Conservation (phyloP, 2,329 filamentous ascomycete genomes). For the Dothidotthia symphoricarpi region DNA sequence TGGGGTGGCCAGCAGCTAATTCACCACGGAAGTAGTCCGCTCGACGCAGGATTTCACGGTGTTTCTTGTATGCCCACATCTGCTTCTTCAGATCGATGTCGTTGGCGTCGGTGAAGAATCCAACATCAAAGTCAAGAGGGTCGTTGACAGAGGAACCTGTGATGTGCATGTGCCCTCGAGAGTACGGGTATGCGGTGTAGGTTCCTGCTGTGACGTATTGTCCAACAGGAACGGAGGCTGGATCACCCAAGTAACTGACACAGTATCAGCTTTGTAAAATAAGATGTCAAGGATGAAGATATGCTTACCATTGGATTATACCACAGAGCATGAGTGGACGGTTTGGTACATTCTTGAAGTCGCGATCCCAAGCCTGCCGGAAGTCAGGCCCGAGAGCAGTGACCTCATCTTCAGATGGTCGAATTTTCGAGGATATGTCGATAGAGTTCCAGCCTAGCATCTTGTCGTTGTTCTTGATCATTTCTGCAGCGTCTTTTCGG, state of each 20-base stretch:
- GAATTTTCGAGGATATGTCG: conserved; percentile 57
- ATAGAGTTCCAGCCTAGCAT: conserved; percentile 59
- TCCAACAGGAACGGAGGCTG: conserved; percentile 35
- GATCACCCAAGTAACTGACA: conserved; percentile 32
- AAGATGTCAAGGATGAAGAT: background rate
- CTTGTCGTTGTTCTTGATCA: conserved; percentile 50
- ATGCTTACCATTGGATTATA: conserved; percentile 38
- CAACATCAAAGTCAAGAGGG: conserved; percentile 56
- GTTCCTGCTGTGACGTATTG: conserved; percentile 55
- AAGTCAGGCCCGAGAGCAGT: conserved; percentile 55
- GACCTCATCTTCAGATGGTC: conserved; percentile 55
- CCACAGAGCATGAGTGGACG: conserved; percentile 52
- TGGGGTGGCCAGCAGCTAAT: conserved; percentile 40
- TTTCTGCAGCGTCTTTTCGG: conserved; percentile 46
- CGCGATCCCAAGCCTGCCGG: conserved; percentile 54
- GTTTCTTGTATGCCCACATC: conserved; percentile 64
- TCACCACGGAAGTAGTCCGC: conserved; percentile 52
- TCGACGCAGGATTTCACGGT: conserved; percentile 60
- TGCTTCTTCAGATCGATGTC: conserved; percentile 60
- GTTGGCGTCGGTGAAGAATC: conserved; percentile 56
- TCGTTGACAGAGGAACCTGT: conserved; percentile 47
- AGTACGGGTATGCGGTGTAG: conserved; percentile 62
- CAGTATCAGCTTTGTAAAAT: conserved; percentile 1
- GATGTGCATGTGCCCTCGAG: conserved; percentile 62
- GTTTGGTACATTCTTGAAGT: conserved; percentile 51